A percentile compares a stretch with the other conserved stretches of the same genome.
Evolutionary conservation across 805 yeast genomes (phyloP).

Genomic region (Pichia heedii): DNA sequence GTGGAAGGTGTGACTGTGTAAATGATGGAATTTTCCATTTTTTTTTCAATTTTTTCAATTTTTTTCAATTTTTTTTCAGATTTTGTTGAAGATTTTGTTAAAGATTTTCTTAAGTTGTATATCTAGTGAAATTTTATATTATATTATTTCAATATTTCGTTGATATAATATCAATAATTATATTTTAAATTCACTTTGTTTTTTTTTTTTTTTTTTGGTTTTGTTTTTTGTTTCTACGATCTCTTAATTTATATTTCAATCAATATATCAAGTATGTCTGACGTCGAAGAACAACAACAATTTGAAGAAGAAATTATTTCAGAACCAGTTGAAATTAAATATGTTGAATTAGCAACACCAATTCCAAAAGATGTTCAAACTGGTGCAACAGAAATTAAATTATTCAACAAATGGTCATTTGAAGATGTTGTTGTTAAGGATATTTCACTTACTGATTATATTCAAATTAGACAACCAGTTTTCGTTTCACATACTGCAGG

Average conservation of each 20-base stretch:
- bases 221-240: too few relatives aligned
- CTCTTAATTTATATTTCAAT: not conserved
- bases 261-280: constrained; percentile 52
- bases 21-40: not conserved
- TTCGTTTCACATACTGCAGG: constrained; percentile 99
- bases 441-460: constrained; percentile 95
- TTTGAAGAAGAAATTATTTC: constrained; percentile 61
- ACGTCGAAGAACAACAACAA: constrained; percentile 46
- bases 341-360: constrained; percentile 84
- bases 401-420: constrained; percentile 99
- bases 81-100: too few relatives aligned
- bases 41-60: not conserved
- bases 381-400: constrained; percentile 93
- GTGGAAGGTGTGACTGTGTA: constrained; percentile 7
- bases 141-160: too few relatives aligned
- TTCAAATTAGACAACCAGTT: constrained; percentile 95
- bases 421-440: constrained; percentile 97
- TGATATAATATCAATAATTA: too few relatives aligned
- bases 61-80: not conserved
- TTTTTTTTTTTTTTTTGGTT: too few relatives aligned
- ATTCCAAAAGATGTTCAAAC: constrained; percentile 95
- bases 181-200: too few relatives aligned
- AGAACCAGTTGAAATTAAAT: constrained; percentile 73
- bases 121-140: too few relatives aligned
- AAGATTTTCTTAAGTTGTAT: too few relatives aligned